Percentiles rank a stretch among this genome's conserved stretches.
Evolutionary conservation across 2,329 filamentous ascomycete genomes (phyloP).

Genomic region (Trichophyton rubrum): DNA sequence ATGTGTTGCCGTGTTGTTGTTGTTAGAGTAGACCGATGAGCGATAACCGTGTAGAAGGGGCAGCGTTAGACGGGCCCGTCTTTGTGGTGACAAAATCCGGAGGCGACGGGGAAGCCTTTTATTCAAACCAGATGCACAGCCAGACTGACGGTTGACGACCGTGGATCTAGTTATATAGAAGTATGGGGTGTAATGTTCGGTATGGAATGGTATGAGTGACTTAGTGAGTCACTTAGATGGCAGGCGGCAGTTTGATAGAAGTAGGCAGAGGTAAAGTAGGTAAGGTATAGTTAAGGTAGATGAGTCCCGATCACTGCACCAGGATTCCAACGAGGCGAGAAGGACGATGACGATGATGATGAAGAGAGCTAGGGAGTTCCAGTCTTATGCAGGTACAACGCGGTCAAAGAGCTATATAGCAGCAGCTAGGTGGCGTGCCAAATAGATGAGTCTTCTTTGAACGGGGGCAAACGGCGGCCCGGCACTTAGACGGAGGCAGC

Average conservation of each 20-base stretch:
- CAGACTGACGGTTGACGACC: conserved; percentile 8
- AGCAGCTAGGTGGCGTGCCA: neutral
- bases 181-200: conserved; percentile 1
- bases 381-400: neutral
- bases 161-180: neutral
- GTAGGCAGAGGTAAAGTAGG: no score
- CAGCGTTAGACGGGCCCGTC: conserved; percentile 11
- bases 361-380: no score
- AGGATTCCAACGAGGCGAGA: no score
- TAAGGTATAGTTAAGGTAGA: no score
- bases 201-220: no score
- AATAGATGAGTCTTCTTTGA: neutral
- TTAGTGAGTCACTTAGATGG: no score
- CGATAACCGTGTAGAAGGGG: conserved; percentile 10
- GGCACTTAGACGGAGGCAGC: neutral
- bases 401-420: neutral
- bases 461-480: neutral
- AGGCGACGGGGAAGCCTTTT: conserved; percentile 14
- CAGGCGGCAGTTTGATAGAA: no score
- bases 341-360: no score
- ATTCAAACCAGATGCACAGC: conserved; percentile 7
- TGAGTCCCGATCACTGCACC: no score
- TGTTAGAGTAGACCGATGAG: conserved; percentile 12
- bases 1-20: no score
- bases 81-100: conserved; percentile 7